Base-by-base conservation (phyloP, 2,329 filamentous ascomycete genomes). In the Emericellopsis cladophorae region DNA sequence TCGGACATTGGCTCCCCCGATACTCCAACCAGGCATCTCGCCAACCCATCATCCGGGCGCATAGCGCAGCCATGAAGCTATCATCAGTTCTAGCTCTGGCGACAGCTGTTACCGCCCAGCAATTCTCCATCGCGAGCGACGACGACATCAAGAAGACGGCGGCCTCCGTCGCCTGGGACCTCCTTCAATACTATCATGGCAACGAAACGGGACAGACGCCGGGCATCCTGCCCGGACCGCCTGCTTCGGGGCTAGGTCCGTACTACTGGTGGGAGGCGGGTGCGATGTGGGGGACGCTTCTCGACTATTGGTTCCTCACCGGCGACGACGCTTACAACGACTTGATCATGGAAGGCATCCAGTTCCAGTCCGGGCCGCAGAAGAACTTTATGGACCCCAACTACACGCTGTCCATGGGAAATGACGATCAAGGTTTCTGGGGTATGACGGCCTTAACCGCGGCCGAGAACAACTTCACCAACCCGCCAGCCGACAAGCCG, bases 211-310 rank as follows among this genome's bases (percentile, higher is more conserved):
- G 67, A 15, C 54, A 60, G 46, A 64, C 60, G 3, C 64, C 65
- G 4, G 67, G 67, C n/a, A 68, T 69, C 42, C 54, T 70, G 6
- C 67, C 67, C 9, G 66, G 66, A 7, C 67, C 67, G 35, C 67
- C 66, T 7, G 61, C 65, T 4, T 51, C 44, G 16, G 66, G 65
- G 21, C 50, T 44, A 18, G 66, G 66, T 21, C 58, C 61, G 36
- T 76, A 75, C 52, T 81, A 80, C 62, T 82, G 77, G 77, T 82
- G 77, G 78, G 76, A 81, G 56, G 72, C 67, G 14, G 70, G 74
- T 45, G 70, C 72, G 33, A 65, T 82, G 62, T 79, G 79, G 63
- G 71, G 74, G 50, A 70, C 72, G 2, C 53, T 79, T 46, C 69
- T 82, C 44, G 74, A 81, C 54, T 81, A 81, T 54, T 80, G 74